These are phyloP conservation scores for Scheffersomyces segobiensis DNA, from an alignment of 1,139 yeast species.

Conservation along the genomic window DNA sequence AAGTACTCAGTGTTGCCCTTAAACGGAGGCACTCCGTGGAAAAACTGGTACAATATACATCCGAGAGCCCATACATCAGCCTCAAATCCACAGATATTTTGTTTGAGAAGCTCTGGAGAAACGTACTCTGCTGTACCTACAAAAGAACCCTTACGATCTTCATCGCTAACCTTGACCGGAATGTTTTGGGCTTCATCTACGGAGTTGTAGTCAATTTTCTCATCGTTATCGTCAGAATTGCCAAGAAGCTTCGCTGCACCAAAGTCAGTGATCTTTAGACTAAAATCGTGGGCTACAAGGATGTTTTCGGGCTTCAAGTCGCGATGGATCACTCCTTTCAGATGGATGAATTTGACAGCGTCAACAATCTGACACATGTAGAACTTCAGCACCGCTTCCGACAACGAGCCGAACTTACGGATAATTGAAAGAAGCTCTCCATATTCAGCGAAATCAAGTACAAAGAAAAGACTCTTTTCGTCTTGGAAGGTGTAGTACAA, in stretches of 20 bases:
- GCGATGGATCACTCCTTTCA: conserved; percentile 84
- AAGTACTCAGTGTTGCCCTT: conserved; percentile 93
- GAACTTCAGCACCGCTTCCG: conserved; percentile 54
- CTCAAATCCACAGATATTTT: conserved; percentile 81
- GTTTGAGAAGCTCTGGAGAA: conserved; percentile 86
- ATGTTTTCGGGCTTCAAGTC: conserved; percentile 96
- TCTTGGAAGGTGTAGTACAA: conserved; percentile 80
- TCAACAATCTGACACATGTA: conserved; percentile 75
- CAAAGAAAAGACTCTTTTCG: conserved; percentile 68
- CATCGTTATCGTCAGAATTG: conserved; percentile 40
- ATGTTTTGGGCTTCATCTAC: conserved; percentile 12
- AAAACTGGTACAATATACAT: conserved; percentile 88
- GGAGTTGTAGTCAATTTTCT: conserved; percentile 39
- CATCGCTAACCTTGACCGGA: conserved; percentile 5
- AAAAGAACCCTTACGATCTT: conserved; percentile 68
- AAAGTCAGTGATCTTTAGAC: conserved; percentile 92
- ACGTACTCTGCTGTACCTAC: conserved; percentile 70
- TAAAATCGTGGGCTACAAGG: conserved; percentile 74
- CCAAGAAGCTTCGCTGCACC: conserved; percentile 88
- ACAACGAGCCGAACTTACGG: conserved; percentile 56
- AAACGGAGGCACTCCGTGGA: conserved; percentile 95
- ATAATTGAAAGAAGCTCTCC: conserved; percentile 71
- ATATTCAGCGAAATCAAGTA: conserved; percentile 76
- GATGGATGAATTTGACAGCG: conserved; percentile 83
- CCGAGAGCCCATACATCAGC: conserved; percentile 98